Percentiles rank a stretch among this genome's conserved stretches.
phyloP scores from a whole-genome alignment of 1,284 basidiomycete species.

The Ganoderma resinaceum region DNA sequence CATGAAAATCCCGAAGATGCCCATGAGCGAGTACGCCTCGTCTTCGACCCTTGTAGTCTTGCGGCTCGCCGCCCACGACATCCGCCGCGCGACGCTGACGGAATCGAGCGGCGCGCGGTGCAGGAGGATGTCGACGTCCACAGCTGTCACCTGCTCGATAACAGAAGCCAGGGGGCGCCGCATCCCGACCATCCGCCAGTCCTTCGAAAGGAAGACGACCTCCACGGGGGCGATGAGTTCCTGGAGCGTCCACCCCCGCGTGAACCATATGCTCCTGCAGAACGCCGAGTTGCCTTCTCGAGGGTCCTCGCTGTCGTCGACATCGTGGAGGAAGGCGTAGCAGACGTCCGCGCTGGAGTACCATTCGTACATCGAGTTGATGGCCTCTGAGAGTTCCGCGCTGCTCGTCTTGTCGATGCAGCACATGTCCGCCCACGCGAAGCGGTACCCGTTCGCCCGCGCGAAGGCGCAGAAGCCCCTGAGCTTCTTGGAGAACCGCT shows the following conservation, averaged over 20 bases:
- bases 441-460: slow-evolving; percentile 6
- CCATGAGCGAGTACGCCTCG: slow-evolving; percentile 20
- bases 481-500: slow-evolving; percentile 12
- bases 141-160: slow-evolving; percentile 12
- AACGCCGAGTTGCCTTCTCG: background rate
- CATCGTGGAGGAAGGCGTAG: slow-evolving; percentile 16
- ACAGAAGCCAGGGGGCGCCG: slow-evolving; percentile 2
- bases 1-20: slow-evolving; percentile 21
- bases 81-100: slow-evolving; percentile 12
- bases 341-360: slow-evolving; percentile 17
- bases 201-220: slow-evolving; percentile 11
- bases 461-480: slow-evolving; percentile 14
- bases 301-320: slow-evolving; percentile 6
- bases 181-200: slow-evolving; percentile 14
- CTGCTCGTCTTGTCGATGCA: slow-evolving; percentile 13
- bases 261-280: slow-evolving; percentile 8
- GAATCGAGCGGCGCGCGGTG: background rate
- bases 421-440: slow-evolving; percentile 17
- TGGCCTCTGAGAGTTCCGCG: background rate
- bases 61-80: slow-evolving; percentile 18
- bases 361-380: slow-evolving; percentile 12
- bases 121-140: slow-evolving; percentile 5
- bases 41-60: slow-evolving; percentile 17
- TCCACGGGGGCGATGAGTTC: slow-evolving; percentile 17
- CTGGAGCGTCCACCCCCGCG: slow-evolving; percentile 19